These are phyloP conservation scores for Reutealis trisperma DNA, from an alignment of 345 rosid species.

Conservation along the genomic window DNA sequence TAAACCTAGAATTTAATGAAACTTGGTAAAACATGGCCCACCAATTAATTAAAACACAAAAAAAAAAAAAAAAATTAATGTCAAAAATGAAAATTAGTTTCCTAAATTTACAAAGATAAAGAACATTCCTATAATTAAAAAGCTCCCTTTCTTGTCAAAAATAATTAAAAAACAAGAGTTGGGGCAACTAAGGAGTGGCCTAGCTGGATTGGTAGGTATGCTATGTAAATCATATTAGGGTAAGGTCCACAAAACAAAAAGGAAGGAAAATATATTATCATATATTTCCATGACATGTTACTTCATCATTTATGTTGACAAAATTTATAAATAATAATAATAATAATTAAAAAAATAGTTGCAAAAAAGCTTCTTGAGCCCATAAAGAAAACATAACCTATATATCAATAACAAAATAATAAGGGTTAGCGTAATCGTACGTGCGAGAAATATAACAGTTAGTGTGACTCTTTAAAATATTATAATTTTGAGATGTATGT, in stretches of 20 bases:
- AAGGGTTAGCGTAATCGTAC: too few species aligned
- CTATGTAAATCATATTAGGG: slow-evolving; percentile 51
- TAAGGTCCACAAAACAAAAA: slow-evolving; percentile 48
- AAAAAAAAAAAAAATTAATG: too few species aligned
- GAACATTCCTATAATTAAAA: slow-evolving; percentile 12
- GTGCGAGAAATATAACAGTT: too few species aligned
- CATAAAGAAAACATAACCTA: slow-evolving; percentile 23
- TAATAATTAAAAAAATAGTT: background rate
- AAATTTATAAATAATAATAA: background rate
- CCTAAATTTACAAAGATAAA: background rate
- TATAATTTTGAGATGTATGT: too few species aligned
- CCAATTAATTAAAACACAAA: background rate
- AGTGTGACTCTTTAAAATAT: too few species aligned
- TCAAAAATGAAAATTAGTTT: background rate
- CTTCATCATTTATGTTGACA: background rate
- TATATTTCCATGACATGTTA: slow-evolving; percentile 23
- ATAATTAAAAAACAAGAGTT: slow-evolving; percentile 37
- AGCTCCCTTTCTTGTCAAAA: slow-evolving; percentile 32
- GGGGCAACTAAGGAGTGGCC: slow-evolving; percentile 48
- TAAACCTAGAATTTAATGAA: background rate
- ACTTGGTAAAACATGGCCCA: too few species aligned
- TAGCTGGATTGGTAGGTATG: slow-evolving; percentile 66
- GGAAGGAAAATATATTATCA: slow-evolving; percentile 21
- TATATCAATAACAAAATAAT: too few species aligned
- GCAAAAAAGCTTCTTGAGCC: slow-evolving; percentile 35